A percentile compares a stretch with the other conserved stretches of the same genome.
phyloP scores from a whole-genome alignment of 2,329 filamentous ascomycete genomes.

The Didymella glomerata region DNA sequence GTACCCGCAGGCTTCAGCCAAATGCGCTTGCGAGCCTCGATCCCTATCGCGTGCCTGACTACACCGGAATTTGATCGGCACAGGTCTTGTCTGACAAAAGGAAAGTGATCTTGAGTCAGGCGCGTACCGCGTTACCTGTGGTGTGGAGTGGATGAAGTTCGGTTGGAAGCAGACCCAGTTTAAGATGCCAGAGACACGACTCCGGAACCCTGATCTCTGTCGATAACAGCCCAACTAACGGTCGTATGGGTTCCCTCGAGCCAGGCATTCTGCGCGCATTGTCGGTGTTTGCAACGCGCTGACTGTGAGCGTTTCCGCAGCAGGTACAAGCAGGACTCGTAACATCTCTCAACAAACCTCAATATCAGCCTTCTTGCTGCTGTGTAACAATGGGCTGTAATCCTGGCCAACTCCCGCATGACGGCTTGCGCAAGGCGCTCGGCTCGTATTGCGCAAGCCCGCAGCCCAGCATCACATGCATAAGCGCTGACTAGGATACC shows the following conservation, averaged over 20 bases:
- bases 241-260: constrained; percentile 12
- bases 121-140: background rate
- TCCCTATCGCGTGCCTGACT: background rate
- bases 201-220: background rate
- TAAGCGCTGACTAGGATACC: constrained; percentile 35
- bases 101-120: background rate
- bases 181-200: background rate
- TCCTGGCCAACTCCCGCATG: constrained; percentile 21
- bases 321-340: constrained; percentile 3
- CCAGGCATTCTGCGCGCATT: background rate
- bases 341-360: constrained; percentile 18
- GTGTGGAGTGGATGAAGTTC: background rate
- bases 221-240: background rate
- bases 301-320: background rate
- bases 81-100: background rate
- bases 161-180: background rate
- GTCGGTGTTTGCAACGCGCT: background rate
- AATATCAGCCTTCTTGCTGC: constrained; percentile 18
- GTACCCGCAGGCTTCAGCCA: background rate
- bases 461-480: constrained; percentile 38
- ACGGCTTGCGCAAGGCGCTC: constrained; percentile 14
- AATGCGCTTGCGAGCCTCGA: background rate
- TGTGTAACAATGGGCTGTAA: constrained; percentile 30
- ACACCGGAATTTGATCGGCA: constrained; percentile 1
- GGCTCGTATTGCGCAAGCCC: constrained; percentile 25